These are phyloP conservation scores for Penicillium digitatum DNA, from an alignment of 2,329 filamentous ascomycete genomes.

Conservation along the genomic window DNA sequence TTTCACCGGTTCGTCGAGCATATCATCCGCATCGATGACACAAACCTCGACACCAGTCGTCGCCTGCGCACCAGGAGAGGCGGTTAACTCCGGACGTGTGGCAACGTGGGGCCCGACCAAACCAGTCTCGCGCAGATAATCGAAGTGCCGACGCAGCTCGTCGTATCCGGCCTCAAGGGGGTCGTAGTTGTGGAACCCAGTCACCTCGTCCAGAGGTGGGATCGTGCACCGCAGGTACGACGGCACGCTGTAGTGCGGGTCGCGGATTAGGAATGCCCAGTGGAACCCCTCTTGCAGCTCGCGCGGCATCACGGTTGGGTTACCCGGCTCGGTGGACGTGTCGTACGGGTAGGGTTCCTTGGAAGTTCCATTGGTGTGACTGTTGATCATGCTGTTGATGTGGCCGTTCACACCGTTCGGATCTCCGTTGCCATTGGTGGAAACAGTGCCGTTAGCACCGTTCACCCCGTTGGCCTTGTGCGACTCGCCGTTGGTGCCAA, in stretches of 20 bases:
- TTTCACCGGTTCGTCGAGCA: constrained; percentile 76
- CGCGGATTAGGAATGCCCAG: constrained; percentile 94
- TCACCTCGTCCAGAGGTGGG: constrained; percentile 75
- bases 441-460: constrained; percentile 13
- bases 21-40: constrained; percentile 87
- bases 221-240: constrained; percentile 94
- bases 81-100: constrained; percentile 29
- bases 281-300: constrained; percentile 75
- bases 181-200: constrained; percentile 83
- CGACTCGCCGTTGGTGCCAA: constrained; percentile 41
- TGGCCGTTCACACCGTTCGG: constrained; percentile 7
- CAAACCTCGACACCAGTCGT: constrained; percentile 59
- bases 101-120: constrained; percentile 67
- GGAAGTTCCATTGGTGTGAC: constrained; percentile 15
- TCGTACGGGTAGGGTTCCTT: constrained; percentile 55
- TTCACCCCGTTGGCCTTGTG: constrained; percentile 23
- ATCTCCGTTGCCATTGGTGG: constrained; percentile 10
- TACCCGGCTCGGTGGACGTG: constrained; percentile 60
- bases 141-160: constrained; percentile 81
- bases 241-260: constrained; percentile 85
- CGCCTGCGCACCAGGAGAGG: constrained; percentile 24
- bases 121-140: constrained; percentile 68
- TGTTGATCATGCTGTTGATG: constrained; percentile 23
- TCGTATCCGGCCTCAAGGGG: constrained; percentile 84
- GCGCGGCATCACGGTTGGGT: constrained; percentile 79